Evolutionary conservation across 768 basidiomycete genomes (phyloP).

Genomic region (Lentinula edodes): DNA sequence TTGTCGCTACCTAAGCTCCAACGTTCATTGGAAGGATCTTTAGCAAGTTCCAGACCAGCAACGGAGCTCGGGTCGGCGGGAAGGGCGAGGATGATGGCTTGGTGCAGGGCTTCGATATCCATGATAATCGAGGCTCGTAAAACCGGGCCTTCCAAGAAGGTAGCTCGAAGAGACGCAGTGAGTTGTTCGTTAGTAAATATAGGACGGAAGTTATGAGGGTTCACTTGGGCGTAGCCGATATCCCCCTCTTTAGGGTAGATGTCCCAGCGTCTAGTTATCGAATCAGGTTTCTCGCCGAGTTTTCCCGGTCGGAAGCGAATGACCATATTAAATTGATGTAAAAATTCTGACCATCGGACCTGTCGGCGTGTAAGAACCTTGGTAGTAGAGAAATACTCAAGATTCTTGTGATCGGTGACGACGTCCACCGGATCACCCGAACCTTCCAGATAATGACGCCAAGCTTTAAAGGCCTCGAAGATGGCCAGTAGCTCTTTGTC

Average conservation of each 20-base stretch:
- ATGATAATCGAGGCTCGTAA: constrained; percentile 12
- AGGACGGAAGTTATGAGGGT: constrained; percentile 18
- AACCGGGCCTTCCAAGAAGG: constrained; percentile 6
- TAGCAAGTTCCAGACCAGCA: no score
- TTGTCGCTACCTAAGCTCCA: no score
- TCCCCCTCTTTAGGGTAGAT: constrained; percentile 22
- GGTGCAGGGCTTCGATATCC: constrained; percentile 15
- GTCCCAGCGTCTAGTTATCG: constrained; percentile 20
- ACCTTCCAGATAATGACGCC: neutral
- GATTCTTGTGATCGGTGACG: neutral
- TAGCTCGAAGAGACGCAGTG: constrained; percentile 13
- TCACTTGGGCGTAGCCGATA: constrained; percentile 16
- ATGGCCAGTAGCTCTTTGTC: neutral
- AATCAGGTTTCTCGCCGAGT: constrained; percentile 17
- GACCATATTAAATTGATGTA: neutral
- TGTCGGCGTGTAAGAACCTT: neutral
- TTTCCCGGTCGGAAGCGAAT: neutral
- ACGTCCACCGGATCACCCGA: neutral
- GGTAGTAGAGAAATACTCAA: neutral
- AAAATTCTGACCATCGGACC: neutral
- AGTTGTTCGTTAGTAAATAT: constrained; percentile 18
- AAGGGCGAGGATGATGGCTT: constrained; percentile 9
- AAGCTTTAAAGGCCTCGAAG: neutral
- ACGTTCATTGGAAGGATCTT: no score
- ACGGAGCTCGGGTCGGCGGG: neutral